These are phyloP conservation scores for Sarcodon sp. DNA, from an alignment of 768 basidiomycete species.

Conservation along the genomic window DNA sequence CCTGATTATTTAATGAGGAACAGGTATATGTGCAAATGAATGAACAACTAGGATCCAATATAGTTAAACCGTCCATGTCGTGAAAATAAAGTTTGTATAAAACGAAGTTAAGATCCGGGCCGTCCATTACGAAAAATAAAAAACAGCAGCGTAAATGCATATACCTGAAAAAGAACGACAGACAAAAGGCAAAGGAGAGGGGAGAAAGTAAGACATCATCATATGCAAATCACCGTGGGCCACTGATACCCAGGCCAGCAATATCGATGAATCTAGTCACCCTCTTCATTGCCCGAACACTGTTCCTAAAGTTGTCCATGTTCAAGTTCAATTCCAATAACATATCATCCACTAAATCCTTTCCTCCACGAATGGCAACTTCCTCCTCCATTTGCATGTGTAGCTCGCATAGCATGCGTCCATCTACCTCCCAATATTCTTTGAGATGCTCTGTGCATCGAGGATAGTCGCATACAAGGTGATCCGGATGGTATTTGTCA, in stretches of 20 bases:
- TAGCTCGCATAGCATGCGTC: slow-evolving; percentile 75
- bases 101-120: too few relatives aligned
- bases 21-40: neutral
- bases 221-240: slow-evolving; percentile 6
- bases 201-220: neutral
- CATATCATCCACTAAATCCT: slow-evolving; percentile 9
- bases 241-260: slow-evolving; percentile 14
- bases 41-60: neutral
- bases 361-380: slow-evolving; percentile 12
- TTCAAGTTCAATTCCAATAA: slow-evolving; percentile 6
- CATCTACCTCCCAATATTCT: slow-evolving; percentile 87
- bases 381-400: slow-evolving; percentile 33
- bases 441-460: slow-evolving; percentile 42
- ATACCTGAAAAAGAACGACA: neutral
- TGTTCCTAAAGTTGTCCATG: slow-evolving; percentile 6
- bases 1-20: neutral
- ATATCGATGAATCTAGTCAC: slow-evolving; percentile 77
- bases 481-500: slow-evolving; percentile 79
- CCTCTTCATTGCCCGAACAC: slow-evolving; percentile 55
- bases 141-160: neutral
- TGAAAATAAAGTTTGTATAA: too few relatives aligned
- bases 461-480: slow-evolving; percentile 71
- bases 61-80: too few relatives aligned
- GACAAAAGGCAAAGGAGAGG: neutral
- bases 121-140: neutral